Base-by-base conservation (phyloP, 352 stramenopile genomes). In the Phytopythium cucurbitacearum region DNA sequence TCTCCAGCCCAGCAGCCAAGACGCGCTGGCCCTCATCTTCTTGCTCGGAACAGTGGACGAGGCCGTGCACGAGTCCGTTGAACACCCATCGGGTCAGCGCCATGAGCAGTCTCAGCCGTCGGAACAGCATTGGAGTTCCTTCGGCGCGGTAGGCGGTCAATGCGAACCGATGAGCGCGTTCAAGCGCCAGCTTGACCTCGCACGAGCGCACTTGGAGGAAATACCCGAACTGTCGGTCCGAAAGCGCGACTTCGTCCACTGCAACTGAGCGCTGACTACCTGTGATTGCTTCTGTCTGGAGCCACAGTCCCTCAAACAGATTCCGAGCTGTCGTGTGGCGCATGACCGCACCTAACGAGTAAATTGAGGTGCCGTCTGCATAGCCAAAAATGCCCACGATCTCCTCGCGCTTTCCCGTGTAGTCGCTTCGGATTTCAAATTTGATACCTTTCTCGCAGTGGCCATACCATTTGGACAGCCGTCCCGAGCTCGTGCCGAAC, bases 271-370 rank as follows among this genome's bases (percentile, higher is more conserved):
- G 36, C 16, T 67, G 51, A 21, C n/a, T 51, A 33, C 3, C n/a
- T 16, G 47, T 35, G 5, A n/a, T 40, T 9, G 16, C 56, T 32
- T 54, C 48, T 7, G 28, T 41, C 54, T 84, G 66, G 13, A 89
- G 64, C 80, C 82, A 93, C 40, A 93, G 65, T 0, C 77, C 82
- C 67, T 91, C 82, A 49, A 91, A 93, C 28, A 87, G 77, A 49
- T 89, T 93, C 47, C 71, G 73, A n/a, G 74, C 41, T 6, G 77
- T 88, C 32, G 82, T 90, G 51, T 75, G 62, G 6, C 82, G 67
- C 42, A 86, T 87, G 0, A 87, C 74, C 28, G 70, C 69, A 5
- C 82, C 82, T 1, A 92, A 55, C 8, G 77, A 80, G 47, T 89
- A 76, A 37, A 92, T 59, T 3, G 82, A 89, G 7, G 80, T 69